phyloP scores from a whole-genome alignment of 306 rosid genomes.

The Prunus fruticosa region DNA sequence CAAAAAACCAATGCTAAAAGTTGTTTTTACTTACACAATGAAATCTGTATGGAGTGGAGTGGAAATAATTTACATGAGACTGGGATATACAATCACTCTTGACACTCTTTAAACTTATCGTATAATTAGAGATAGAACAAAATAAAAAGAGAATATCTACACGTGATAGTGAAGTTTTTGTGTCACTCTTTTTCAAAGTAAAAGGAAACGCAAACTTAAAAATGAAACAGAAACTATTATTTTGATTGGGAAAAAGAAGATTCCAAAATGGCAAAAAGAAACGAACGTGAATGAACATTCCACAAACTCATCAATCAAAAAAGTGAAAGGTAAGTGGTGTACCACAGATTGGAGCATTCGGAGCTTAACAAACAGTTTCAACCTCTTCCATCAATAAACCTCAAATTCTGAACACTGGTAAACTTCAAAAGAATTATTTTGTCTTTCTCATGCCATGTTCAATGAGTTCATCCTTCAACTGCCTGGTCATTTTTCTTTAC shows the following conservation, averaged over 20 bases:
- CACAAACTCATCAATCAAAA: slow-evolving; percentile 32
- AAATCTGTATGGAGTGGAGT: too few relatives aligned
- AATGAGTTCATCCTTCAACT: slow-evolving; percentile 48
- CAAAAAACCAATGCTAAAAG: too few relatives aligned
- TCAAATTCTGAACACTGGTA: slow-evolving; percentile 20
- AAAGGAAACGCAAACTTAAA: neutral
- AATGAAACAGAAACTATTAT: slow-evolving; percentile 23
- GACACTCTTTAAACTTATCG: too few relatives aligned
- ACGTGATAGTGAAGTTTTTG: neutral
- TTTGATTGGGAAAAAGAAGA: slow-evolving; percentile 42
- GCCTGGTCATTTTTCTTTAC: slow-evolving; percentile 38
- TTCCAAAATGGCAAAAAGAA: slow-evolving; percentile 41
- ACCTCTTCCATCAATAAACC: slow-evolving; percentile 16
- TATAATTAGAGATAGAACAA: too few relatives aligned
- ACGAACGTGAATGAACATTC: slow-evolving; percentile 59
- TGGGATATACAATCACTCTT: too few relatives aligned
- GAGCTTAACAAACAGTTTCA: slow-evolving; percentile 30
- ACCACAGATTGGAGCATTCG: slow-evolving; percentile 27
- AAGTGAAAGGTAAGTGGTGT: slow-evolving; percentile 14
- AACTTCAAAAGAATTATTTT: slow-evolving; percentile 20
- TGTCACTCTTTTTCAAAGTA: slow-evolving; percentile 16
- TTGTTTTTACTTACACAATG: too few relatives aligned
- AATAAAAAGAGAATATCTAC: too few relatives aligned
- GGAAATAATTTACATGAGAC: too few relatives aligned
- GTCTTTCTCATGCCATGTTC: slow-evolving; percentile 37